Percentiles rank a stretch among this genome's conserved stretches.
Evolutionary conservation across 345 rosid genomes (phyloP).

Genomic region (Camelina neglecta): DNA sequence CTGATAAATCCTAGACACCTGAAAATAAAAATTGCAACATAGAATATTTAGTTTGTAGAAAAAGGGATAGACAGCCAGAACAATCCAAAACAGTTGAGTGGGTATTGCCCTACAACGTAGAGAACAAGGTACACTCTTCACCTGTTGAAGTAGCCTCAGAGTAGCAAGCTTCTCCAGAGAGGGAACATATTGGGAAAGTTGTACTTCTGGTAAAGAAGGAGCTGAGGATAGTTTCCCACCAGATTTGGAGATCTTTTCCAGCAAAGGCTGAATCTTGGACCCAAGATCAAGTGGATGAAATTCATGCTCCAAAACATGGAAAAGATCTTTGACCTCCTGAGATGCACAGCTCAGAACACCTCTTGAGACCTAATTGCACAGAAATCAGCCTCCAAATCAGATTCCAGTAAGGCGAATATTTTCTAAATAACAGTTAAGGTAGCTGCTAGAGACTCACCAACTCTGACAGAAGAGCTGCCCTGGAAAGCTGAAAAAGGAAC

Average conservation of each 20-base stretch:
- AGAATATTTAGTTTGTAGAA: background rate
- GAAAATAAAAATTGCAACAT: constrained; percentile 34
- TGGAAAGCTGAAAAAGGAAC: constrained; percentile 68
- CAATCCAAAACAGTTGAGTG: background rate
- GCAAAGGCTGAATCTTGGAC: constrained; percentile 72
- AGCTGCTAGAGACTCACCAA: constrained; percentile 62
- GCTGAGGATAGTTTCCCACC: constrained; percentile 94
- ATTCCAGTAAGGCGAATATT: background rate
- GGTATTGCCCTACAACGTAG: constrained; percentile 1
- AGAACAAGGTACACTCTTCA: constrained; percentile 31
- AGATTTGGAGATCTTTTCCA: constrained; percentile 75
- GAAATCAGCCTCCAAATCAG: constrained; percentile 29
- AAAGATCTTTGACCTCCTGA: constrained; percentile 98
- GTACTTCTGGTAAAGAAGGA: constrained; percentile 90
- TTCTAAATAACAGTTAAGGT: constrained; percentile 29
- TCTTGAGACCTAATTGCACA: constrained; percentile 64
- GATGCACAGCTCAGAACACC: constrained; percentile 93
- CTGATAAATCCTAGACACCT: constrained; percentile 94
- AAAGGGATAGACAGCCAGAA: background rate
- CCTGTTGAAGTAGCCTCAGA: constrained; percentile 93
- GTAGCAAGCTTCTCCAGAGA: constrained; percentile 89
- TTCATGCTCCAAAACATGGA: constrained; percentile 87
- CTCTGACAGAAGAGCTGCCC: constrained; percentile 85
- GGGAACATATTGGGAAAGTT: constrained; percentile 78
- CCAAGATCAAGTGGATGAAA: constrained; percentile 88